Percentiles rank a stretch among this genome's conserved stretches.
These are phyloP conservation scores for Neoboletus subvelutipes DNA, from an alignment of 768 basidiomycete species.

Conservation along the genomic window DNA sequence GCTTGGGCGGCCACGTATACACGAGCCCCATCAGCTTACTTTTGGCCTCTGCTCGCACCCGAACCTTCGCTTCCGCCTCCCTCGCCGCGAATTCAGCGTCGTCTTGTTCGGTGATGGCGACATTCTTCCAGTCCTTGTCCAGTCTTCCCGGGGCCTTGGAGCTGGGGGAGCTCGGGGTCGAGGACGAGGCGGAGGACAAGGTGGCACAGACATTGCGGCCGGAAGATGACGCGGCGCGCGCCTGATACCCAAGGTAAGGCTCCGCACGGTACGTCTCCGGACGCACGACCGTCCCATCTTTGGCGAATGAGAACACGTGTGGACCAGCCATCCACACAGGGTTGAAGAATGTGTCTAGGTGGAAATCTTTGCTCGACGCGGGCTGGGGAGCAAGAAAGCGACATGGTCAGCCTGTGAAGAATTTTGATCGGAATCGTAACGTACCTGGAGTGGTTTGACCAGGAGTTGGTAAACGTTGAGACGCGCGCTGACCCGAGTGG, in stretches of 20 bases:
- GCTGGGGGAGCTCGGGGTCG: neutral
- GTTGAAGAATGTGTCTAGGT: conserved; percentile 48
- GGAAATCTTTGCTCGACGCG: conserved; percentile 40
- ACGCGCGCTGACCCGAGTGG: neutral
- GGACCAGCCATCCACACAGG: conserved; percentile 35
- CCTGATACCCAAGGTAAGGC: neutral
- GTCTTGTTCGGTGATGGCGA: conserved; percentile 29
- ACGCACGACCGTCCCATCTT: conserved; percentile 19
- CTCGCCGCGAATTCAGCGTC: conserved; percentile 20
- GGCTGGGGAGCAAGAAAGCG: neutral
- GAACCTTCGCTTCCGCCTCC: neutral
- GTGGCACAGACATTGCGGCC: neutral
- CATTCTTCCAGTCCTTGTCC: conserved; percentile 31
- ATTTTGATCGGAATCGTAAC: neutral
- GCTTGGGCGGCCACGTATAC: conserved; percentile 27
- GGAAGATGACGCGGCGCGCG: neutral
- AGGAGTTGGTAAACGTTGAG: neutral
- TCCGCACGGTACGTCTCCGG: neutral
- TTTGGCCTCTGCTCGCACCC: neutral
- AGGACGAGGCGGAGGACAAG: too few species aligned
- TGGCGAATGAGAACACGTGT: conserved; percentile 22
- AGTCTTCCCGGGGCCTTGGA: neutral
- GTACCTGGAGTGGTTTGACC: conserved; percentile 2
- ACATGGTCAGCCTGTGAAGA: neutral
- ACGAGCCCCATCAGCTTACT: conserved; percentile 7